Evolutionary conservation across 2,329 filamentous ascomycete species (phyloP).

Genomic region (Neonectria ditissima): DNA sequence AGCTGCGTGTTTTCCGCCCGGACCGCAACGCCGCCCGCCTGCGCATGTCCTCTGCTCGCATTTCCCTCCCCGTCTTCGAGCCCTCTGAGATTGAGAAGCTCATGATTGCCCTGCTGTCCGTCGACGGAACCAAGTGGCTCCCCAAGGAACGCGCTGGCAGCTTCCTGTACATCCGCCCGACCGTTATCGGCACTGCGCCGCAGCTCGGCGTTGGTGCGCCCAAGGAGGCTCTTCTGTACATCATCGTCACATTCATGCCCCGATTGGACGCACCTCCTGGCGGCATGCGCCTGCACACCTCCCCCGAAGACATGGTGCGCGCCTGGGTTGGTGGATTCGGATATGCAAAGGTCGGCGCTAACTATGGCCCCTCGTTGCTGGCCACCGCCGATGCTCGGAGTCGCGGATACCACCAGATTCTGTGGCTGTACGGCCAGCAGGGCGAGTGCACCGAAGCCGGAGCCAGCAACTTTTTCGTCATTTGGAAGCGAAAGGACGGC

Average conservation of each 20-base stretch:
- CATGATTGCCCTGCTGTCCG: constrained; percentile 76
- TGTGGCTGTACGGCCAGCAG: constrained; percentile 90
- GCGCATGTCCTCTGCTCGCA: constrained; percentile 69
- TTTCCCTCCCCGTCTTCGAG: constrained; percentile 80
- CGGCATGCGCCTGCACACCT: constrained; percentile 81
- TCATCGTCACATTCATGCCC: constrained; percentile 77
- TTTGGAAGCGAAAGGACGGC: constrained; percentile 70
- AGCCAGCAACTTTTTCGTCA: constrained; percentile 90
- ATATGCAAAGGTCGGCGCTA: constrained; percentile 91
- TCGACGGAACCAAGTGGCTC: constrained; percentile 84
- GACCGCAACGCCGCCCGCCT: constrained; percentile 77
- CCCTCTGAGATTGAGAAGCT: constrained; percentile 79
- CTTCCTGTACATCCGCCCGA: constrained; percentile 88
- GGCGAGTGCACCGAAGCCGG: constrained; percentile 89
- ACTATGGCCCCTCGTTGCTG: constrained; percentile 87
- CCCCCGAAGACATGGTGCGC: constrained; percentile 83
- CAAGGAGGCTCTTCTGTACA: constrained; percentile 86
- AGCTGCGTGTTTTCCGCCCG: constrained; percentile 82
- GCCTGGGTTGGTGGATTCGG: constrained; percentile 96
- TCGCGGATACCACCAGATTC: constrained; percentile 85
- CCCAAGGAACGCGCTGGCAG: constrained; percentile 74
- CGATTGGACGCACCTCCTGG: constrained; percentile 62
- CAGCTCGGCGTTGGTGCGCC: constrained; percentile 86
- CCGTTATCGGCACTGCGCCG: constrained; percentile 84
- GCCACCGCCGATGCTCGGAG: constrained; percentile 80